Evolutionary conservation across 148 eudicot genomes (phyloP).

Genomic region (Camellia granthamiana): DNA sequence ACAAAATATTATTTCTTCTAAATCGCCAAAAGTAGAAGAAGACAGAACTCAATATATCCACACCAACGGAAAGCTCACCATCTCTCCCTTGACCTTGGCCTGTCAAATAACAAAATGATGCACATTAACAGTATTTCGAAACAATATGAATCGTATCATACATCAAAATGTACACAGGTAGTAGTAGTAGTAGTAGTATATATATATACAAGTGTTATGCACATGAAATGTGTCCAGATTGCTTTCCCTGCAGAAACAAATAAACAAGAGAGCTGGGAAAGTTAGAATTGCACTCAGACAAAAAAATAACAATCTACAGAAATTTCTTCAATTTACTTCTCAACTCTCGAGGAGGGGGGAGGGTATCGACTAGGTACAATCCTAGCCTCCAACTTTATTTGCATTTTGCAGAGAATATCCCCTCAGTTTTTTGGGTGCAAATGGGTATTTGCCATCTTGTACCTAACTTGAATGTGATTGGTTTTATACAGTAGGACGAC

Average conservation of each 20-base stretch:
- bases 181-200: not conserved
- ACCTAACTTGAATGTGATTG: too few species aligned
- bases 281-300: not conserved
- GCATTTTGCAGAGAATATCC: not conserved
- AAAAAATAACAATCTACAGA: not conserved
- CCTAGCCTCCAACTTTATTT: not conserved
- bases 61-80: conserved; percentile 35
- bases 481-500: too few species aligned
- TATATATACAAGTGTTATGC: not conserved
- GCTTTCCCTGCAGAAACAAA: not conserved
- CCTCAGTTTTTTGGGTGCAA: not conserved
- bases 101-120: conserved; percentile 24
- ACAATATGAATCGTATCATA: not conserved
- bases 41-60: conserved; percentile 37
- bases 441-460: too few species aligned
- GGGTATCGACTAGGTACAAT: not conserved
- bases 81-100: conserved; percentile 43
- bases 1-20: conserved; percentile 26
- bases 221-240: not conserved
- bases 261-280: not conserved
- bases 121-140: not conserved
- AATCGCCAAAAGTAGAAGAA: conserved; percentile 26
- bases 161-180: too few species aligned
- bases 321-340: too few species aligned
- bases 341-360: not conserved